Evolutionary conservation across 306 rosid species (phyloP).

Genomic region (Leucaena leucocephala): DNA sequence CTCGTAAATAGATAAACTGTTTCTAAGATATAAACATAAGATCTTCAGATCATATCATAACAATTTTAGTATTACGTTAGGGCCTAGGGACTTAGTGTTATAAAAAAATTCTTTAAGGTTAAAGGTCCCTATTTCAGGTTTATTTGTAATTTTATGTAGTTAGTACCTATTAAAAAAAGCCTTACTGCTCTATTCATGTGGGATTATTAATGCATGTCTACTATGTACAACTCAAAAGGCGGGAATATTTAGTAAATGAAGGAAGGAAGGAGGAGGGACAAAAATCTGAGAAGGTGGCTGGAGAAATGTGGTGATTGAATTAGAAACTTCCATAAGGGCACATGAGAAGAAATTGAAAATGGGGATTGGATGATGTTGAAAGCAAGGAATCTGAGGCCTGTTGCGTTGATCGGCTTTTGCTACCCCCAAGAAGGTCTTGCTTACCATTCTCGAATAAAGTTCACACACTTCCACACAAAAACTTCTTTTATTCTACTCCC

Average conservation of each 20-base stretch:
- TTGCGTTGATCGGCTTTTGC: slow-evolving; percentile 52
- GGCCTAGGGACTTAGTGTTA: no score
- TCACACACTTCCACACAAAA: neutral
- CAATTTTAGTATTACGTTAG: no score
- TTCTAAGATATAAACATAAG: no score
- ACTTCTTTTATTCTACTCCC: neutral
- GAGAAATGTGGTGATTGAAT: neutral
- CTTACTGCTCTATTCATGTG: no score
- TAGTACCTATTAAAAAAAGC: no score
- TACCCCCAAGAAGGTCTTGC: slow-evolving; percentile 54
- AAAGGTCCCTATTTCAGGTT: no score
- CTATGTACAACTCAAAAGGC: neutral
- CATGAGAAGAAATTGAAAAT: slow-evolving; percentile 25
- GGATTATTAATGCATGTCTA: no score
- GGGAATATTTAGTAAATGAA: neutral
- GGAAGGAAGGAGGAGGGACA: neutral
- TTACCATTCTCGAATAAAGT: slow-evolving; percentile 57
- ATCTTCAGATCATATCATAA: no score
- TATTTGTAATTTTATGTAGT: no score
- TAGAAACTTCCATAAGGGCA: neutral
- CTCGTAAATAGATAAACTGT: no score
- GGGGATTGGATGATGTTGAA: slow-evolving; percentile 48
- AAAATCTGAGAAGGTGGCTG: neutral
- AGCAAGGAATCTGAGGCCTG: slow-evolving; percentile 60
- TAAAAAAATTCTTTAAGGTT: no score